Evolutionary conservation across 192 early-diverging fungal genomes (phyloP), one percentile per base, ranked within the genome.

Genomic region (Coemansia sp.): DNA sequence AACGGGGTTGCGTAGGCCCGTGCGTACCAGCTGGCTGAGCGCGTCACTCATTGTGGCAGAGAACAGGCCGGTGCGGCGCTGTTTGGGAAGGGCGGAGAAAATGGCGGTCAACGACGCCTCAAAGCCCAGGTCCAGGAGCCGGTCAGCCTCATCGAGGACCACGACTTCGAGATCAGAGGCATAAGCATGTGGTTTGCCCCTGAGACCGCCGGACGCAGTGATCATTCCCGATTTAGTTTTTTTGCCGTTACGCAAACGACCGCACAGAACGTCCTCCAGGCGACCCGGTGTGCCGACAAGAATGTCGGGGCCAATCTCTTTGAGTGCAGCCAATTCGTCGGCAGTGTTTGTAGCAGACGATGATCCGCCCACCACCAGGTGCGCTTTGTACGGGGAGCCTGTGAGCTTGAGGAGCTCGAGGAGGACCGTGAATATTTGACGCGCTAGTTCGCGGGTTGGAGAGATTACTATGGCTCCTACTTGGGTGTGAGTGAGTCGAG

Each of bases 11-110:
- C 95, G 84, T 19, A 99, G 75, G 17, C 97, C 97, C 0, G 91
- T 87, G 18, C 87, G 80, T 2, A 96, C 88, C 26, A 99, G 71
- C 55, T 94, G 87, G 14, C 76, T 72, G 35, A 99, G 56, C 0
- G 87, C 93, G 63, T 98, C 95, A 35, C 87, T 91, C 92, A 99
- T 94, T 4, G 97, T 99, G 0, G 97, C 97, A 1, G 94, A 96
- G 53, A 97, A 99, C 35, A 99, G 80, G 6, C 95, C 94, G 0
- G 97, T 99, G 33, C 95, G 84, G 4, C 97, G 88, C 67, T 98
- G 95, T 62, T 94, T 94, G 1, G 97, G 97, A 21, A 99, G 72
- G 4, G 83, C 65, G 0, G 83, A 69, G 33, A 98, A 83, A 55
- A 99, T 96, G 17, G 82, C 82, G 17, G 82, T 90, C 19, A 99